Evolutionary conservation across 2,329 filamentous ascomycete species (phyloP).

Genomic region (Mycogone perniciosa): DNA sequence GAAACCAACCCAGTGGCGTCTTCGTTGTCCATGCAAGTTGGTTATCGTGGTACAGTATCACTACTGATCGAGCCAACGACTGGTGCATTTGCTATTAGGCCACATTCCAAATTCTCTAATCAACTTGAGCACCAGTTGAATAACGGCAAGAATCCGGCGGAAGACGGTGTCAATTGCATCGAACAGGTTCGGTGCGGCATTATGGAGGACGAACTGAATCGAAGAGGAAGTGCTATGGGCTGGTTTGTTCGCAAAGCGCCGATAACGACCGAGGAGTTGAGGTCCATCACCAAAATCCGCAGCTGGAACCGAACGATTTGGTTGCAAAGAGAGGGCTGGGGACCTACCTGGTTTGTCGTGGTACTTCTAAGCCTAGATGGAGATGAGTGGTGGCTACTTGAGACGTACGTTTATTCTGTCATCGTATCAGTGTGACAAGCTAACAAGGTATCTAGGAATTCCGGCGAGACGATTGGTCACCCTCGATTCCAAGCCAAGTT

Average conservation of each 20-base stretch:
- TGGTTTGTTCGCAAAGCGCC: slow-evolving; percentile 52
- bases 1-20: slow-evolving; percentile 59
- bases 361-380: slow-evolving; percentile 64
- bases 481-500: slow-evolving; percentile 33
- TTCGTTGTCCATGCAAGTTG: slow-evolving; percentile 62
- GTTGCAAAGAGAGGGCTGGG: slow-evolving; percentile 68
- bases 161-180: slow-evolving; percentile 51
- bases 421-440: not conserved
- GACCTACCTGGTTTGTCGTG: slow-evolving; percentile 63
- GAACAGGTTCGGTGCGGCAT: slow-evolving; percentile 57
- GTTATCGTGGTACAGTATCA: slow-evolving; percentile 51
- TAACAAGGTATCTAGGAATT: slow-evolving; percentile 21
- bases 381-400: slow-evolving; percentile 73
- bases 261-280: slow-evolving; percentile 48
- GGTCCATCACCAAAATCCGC: slow-evolving; percentile 55
- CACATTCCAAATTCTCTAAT: slow-evolving; percentile 50
- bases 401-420: slow-evolving; percentile 41
- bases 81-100: slow-evolving; percentile 66
- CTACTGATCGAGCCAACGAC: slow-evolving; percentile 71
- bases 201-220: slow-evolving; percentile 55
- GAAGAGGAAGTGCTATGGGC: slow-evolving; percentile 54
- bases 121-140: slow-evolving; percentile 62
- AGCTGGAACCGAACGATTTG: slow-evolving; percentile 60
- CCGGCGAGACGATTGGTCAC: slow-evolving; percentile 19
- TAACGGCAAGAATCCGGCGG: slow-evolving; percentile 46